Percentiles rank a stretch among this genome's conserved stretches.
Evolutionary conservation across 371 early-diverging fungal genomes (phyloP).

Genomic region (Zancudomyces culisetae): DNA sequence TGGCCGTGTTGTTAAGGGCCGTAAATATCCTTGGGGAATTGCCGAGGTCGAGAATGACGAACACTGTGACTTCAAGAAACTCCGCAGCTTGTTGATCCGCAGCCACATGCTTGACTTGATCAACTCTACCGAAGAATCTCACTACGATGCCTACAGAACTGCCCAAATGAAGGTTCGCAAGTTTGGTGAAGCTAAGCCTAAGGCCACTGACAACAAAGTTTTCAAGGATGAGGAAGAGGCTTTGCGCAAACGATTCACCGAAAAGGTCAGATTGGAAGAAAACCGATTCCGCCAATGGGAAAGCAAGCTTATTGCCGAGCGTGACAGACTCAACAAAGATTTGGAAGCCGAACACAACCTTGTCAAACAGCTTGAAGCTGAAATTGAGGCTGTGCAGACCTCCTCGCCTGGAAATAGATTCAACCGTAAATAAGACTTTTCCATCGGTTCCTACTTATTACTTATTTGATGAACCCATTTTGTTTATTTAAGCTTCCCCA

Average conservation of each 20-base stretch:
- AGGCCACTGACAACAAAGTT: slow-evolving; percentile 53
- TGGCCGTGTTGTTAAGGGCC: slow-evolving; percentile 74
- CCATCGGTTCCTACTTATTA: no score
- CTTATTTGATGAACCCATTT: no score
- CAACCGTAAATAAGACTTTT: slow-evolving; percentile 3
- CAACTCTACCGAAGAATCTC: slow-evolving; percentile 69
- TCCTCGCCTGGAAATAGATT: slow-evolving; percentile 21
- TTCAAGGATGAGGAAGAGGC: slow-evolving; percentile 88
- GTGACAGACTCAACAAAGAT: slow-evolving; percentile 87
- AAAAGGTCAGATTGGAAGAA: slow-evolving; percentile 85
- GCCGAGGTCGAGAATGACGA: slow-evolving; percentile 88
- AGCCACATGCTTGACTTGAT: slow-evolving; percentile 91
- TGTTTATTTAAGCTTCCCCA: no score
- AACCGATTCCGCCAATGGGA: slow-evolving; percentile 92
- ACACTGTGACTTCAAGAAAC: slow-evolving; percentile 82
- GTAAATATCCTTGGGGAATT: slow-evolving; percentile 95
- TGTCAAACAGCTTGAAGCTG: slow-evolving; percentile 70
- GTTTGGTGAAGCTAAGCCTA: slow-evolving; percentile 57
- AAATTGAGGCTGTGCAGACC: slow-evolving; percentile 25
- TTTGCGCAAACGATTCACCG: slow-evolving; percentile 79
- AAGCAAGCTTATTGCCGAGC: slow-evolving; percentile 82
- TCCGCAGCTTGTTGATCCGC: slow-evolving; percentile 80
- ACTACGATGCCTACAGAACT: slow-evolving; percentile 80
- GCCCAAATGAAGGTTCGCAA: slow-evolving; percentile 64
- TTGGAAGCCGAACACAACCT: slow-evolving; percentile 74